A percentile compares a stretch with the other conserved stretches of the same genome.
These are phyloP conservation scores for Candida verbasci DNA, from an alignment of 805 yeast genomes.

Conservation along the genomic window DNA sequence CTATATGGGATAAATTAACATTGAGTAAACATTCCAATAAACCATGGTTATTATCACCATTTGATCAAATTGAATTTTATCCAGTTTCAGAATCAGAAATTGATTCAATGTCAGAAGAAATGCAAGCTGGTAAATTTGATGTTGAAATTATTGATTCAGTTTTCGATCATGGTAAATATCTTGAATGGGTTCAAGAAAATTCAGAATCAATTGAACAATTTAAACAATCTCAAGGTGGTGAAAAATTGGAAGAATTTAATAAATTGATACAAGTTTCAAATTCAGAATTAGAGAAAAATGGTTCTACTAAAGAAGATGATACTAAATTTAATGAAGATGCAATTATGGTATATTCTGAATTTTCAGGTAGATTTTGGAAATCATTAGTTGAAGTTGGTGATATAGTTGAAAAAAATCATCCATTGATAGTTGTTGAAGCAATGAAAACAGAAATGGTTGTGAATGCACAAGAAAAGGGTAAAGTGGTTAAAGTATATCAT, in stretches of 20 bases:
- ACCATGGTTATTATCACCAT: conserved; percentile 91
- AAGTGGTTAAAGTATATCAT: conserved; percentile 68
- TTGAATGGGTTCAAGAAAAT: conserved; percentile 73
- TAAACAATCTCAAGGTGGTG: conserved; percentile 67
- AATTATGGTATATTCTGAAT: conserved; percentile 85
- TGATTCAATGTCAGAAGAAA: conserved; percentile 65
- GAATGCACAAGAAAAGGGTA: conserved; percentile 64
- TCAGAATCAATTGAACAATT: conserved; percentile 67
- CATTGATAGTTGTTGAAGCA: conserved; percentile 87
- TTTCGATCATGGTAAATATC: conserved; percentile 78
- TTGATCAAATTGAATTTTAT: conserved; percentile 92
- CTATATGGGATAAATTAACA: conserved; percentile 94
- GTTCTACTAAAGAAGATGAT: conserved; percentile 41
- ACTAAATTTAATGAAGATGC: conserved; percentile 70
- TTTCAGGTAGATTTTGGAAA: conserved; percentile 97
- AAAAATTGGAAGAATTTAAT: conserved; percentile 81
- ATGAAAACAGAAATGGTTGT: conserved; percentile 98
- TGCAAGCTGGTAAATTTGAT: conserved; percentile 73
- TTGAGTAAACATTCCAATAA: conserved; percentile 58
- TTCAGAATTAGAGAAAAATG: conserved; percentile 59
- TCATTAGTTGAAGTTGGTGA: conserved; percentile 79
- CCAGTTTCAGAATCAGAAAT: conserved; percentile 86
- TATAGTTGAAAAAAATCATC: conserved; percentile 66
- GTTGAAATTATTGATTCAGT: conserved; percentile 72
- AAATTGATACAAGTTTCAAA: conserved; percentile 76